phyloP scores from a whole-genome alignment of 176 grass and related monocot genomes.

The Melocanna baccifera region DNA sequence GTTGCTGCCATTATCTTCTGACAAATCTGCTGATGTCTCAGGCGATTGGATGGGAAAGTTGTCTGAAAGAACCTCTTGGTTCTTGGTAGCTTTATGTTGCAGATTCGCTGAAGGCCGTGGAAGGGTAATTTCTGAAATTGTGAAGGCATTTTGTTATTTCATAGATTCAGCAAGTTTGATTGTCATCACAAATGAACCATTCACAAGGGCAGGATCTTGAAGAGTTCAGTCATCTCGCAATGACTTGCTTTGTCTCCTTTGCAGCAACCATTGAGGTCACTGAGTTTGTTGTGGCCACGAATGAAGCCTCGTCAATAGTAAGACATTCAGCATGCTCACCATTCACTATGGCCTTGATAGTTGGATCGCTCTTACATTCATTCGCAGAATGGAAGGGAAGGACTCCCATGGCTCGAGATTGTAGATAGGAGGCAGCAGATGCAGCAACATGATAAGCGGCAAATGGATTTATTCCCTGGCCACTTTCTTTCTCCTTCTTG shows the following conservation, averaged over 20 bases:
- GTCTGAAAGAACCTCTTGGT: slow-evolving; percentile 64
- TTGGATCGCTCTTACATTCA: slow-evolving; percentile 1
- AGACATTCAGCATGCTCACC: slow-evolving; percentile 28
- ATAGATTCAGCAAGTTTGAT: slow-evolving; percentile 56
- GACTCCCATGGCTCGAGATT: slow-evolving; percentile 50
- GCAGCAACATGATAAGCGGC: slow-evolving; percentile 51
- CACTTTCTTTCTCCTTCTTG: slow-evolving; percentile 26
- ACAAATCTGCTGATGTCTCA: slow-evolving; percentile 39
- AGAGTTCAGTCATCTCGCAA: slow-evolving; percentile 88
- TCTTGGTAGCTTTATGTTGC: slow-evolving; percentile 69
- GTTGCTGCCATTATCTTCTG: slow-evolving; percentile 52
- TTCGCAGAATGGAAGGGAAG: slow-evolving; percentile 55
- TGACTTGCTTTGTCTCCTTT: slow-evolving; percentile 69
- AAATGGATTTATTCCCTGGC: slow-evolving; percentile 38
- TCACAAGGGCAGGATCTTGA: slow-evolving; percentile 62
- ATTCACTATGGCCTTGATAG: slow-evolving; percentile 28
- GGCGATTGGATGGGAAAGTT: slow-evolving; percentile 57
- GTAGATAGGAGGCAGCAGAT: slow-evolving; percentile 78
- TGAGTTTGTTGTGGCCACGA: slow-evolving; percentile 74
- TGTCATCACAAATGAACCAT: slow-evolving; percentile 86
- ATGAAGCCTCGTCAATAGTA: slow-evolving; percentile 61
- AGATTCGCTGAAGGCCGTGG: slow-evolving; percentile 66
- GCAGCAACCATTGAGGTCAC: slow-evolving; percentile 86
- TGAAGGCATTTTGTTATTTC: slow-evolving; percentile 60
- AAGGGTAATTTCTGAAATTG: slow-evolving; percentile 76